Base-by-base conservation (phyloP, 805 yeast species). In the Isabelozyma pseudorhagii region DNA sequence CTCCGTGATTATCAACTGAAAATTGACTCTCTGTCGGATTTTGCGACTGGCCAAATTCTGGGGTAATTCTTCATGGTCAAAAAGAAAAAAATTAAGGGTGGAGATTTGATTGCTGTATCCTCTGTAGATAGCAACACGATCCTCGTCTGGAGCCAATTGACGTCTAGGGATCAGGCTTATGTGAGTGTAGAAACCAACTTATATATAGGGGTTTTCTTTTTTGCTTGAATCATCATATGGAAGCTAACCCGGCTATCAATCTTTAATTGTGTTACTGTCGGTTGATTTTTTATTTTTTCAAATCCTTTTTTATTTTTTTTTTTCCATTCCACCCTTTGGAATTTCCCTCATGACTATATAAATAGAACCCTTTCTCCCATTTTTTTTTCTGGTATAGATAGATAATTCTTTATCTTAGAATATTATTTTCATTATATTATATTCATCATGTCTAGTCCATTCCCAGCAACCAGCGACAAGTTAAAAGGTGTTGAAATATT, bases 401-500 rank as follows among this genome's bases (percentile, higher is more conserved):
- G 38, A 8, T 21, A 21, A 8, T 38, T 14, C 21, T 27, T 45
- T 45, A 11, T 21, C 10, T 45, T 21, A 11, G 8, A 9, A 28
- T 25, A n/a, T 45, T 8, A n/a, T 45, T 25, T 14, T 18, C 40
- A 11, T 25, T 21, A 42, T 11, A 34, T 31, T 42, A 43, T 4
- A 27, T 41, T 40, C 8, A 57, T 18, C 8, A 71, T 71, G 75
- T 60, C 74, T 40, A 44, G 67, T 46, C 81, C 81, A 55, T 78
- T 77, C 59, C 82, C 81, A 50, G 59, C 64, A 54, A 63, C 74
- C 38, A 59, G 63, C 42, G 78, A 75, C 50, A 69, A 70, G 44
- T 63, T 80, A 31, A 63, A 71, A 48, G 85, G 85, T 42, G 84
- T 83, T 45, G 74, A 78, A 58, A 68, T 82, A 52, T 77, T 75